Conservation (phyloP, 176 grass and related monocot genomes). For the Juncus inflexus region DNA sequence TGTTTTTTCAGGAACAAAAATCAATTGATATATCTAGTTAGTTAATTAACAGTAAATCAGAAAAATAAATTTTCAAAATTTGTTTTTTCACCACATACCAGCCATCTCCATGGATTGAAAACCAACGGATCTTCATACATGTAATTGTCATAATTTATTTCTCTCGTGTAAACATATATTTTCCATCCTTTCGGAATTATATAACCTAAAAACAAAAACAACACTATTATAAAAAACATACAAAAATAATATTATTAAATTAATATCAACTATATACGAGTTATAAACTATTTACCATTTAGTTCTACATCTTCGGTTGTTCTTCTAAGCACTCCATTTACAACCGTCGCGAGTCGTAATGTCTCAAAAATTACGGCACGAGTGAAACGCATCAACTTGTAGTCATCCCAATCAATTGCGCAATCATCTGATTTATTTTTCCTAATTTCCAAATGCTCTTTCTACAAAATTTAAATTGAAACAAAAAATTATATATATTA, state of each 20-base stretch:
- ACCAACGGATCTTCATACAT: conserved; percentile 71
- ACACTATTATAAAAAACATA: conserved; percentile 8
- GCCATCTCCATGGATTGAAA: conserved; percentile 99
- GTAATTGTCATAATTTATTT: conserved; percentile 90
- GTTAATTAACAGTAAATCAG: neutral
- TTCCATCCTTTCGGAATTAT: conserved; percentile 87
- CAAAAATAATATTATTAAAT: neutral
- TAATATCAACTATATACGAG: neutral
- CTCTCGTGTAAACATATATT: conserved; percentile 94
- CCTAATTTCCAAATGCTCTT: conserved; percentile 69
- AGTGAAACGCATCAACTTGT: conserved; percentile 89
- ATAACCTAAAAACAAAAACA: conserved; percentile 54
- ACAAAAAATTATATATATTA: neutral
- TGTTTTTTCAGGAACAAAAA: too few relatives aligned
- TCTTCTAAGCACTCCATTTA: conserved; percentile 92
- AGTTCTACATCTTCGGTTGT: conserved; percentile 87
- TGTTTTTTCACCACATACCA: conserved; percentile 50
- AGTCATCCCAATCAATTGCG: conserved; percentile 67
- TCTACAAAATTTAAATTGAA: conserved; percentile 35
- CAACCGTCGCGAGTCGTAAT: conserved; percentile 83
- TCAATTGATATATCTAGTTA: too few relatives aligned
- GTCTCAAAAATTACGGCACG: conserved; percentile 94
- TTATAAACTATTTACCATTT: conserved; percentile 47
- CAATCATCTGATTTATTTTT: conserved; percentile 42
- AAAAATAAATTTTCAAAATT: neutral